Conservation (phyloP, 2,329 filamentous ascomycete species). For the Curvularia eragrostidis region DNA sequence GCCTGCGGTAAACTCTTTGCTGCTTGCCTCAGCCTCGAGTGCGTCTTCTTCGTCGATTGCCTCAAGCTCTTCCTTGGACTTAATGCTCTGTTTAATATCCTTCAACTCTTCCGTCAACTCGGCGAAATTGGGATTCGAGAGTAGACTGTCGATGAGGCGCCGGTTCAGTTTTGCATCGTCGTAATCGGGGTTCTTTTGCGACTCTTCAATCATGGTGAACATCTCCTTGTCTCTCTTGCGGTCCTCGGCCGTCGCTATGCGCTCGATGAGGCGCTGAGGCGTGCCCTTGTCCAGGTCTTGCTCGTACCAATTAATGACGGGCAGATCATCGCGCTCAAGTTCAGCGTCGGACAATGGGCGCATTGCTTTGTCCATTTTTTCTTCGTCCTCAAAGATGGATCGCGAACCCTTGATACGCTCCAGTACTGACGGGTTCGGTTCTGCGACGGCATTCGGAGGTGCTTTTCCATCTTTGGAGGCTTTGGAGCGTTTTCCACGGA, state of each 20-base stretch:
- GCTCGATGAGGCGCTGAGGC: conserved; percentile 31
- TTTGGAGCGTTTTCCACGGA: conserved; percentile 34
- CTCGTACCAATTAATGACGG: conserved; percentile 39
- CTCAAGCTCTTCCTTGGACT: conserved; percentile 25
- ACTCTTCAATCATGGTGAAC: conserved; percentile 34
- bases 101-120: conserved; percentile 37
- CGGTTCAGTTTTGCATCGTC: conserved; percentile 36
- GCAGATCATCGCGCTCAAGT: conserved; percentile 31
- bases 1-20: conserved; percentile 25
- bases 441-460: conserved; percentile 6
- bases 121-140: conserved; percentile 39
- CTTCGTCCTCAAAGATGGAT: conserved; percentile 12
- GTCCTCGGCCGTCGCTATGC: conserved; percentile 36
- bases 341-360: conserved; percentile 27
- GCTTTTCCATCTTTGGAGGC: conserved; percentile 15
- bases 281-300: conserved; percentile 35
- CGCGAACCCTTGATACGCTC: conserved; percentile 9
- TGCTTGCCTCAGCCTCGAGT: conserved; percentile 23
- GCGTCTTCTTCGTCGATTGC: conserved; percentile 18
- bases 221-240: conserved; percentile 31
- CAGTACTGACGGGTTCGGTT: conserved; percentile 4
- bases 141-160: conserved; percentile 37
- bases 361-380: conserved; percentile 16
- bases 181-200: conserved; percentile 36
- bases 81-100: conserved; percentile 35